Conservation (phyloP, 305 asterid species). For the Plantago lanceolata region DNA sequence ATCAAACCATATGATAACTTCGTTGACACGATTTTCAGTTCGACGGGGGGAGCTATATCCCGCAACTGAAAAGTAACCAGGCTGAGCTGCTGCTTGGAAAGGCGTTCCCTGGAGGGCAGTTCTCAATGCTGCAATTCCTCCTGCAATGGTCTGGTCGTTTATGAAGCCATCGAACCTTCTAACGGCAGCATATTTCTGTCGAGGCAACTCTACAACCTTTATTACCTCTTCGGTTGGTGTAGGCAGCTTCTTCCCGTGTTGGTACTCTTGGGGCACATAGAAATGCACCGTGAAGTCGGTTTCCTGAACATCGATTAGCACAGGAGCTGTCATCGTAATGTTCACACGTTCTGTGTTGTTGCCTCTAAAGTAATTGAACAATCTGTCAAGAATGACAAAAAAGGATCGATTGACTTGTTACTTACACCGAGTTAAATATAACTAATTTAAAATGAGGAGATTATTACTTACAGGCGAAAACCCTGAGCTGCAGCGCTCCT, state of each 20-base stretch:
- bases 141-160: neutral
- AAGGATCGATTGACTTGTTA: no score
- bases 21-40: constrained; percentile 18
- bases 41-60: constrained; percentile 30
- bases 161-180: constrained; percentile 25
- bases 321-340: constrained; percentile 29
- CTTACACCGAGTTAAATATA: no score
- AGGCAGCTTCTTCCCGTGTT: neutral
- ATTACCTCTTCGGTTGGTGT: neutral
- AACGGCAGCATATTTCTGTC: constrained; percentile 24
- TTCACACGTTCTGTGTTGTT: constrained; percentile 1
- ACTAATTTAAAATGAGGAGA: neutral
- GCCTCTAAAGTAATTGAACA: constrained; percentile 25
- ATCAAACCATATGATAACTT: constrained; percentile 2
- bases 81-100: constrained; percentile 11
- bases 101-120: constrained; percentile 22
- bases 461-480: constrained; percentile 19
- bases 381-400: constrained; percentile 17
- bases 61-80: neutral
- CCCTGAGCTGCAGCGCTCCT: constrained; percentile 10
- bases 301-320: constrained; percentile 20
- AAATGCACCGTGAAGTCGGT: constrained; percentile 22
- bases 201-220: constrained; percentile 18
- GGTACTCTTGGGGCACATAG: constrained; percentile 23
- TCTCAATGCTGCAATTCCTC: constrained; percentile 19